phyloP scores from a whole-genome alignment of 305 asterid genomes.

The Fraxinus paxiana region DNA sequence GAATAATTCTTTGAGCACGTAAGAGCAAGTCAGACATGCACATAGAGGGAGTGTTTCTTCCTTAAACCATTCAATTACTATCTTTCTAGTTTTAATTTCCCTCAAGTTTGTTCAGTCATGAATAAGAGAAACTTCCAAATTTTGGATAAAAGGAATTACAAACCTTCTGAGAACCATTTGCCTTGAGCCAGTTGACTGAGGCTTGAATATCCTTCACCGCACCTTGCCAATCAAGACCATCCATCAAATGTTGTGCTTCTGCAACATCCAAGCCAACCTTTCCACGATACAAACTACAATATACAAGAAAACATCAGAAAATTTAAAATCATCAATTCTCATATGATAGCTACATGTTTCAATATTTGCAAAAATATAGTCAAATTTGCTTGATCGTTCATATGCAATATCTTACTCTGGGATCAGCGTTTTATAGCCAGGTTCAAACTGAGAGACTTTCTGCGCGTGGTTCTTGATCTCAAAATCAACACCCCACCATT shows the following conservation, averaged over 20 bases:
- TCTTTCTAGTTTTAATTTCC: neutral
- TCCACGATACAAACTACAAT: slow-evolving; percentile 73
- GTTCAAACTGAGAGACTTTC: slow-evolving; percentile 68
- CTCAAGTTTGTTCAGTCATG: neutral
- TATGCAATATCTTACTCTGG: slow-evolving; percentile 65
- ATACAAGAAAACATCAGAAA: slow-evolving; percentile 18
- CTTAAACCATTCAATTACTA: neutral
- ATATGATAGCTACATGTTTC: neutral
- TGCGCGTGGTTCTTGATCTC: slow-evolving; percentile 92
- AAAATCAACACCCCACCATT: slow-evolving; percentile 98
- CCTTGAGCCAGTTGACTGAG: slow-evolving; percentile 85
- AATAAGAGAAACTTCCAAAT: neutral
- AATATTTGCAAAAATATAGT: slow-evolving; percentile 8
- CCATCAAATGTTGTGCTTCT: slow-evolving; percentile 96
- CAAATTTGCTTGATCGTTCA: neutral
- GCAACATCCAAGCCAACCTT: slow-evolving; percentile 91
- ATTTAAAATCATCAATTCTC: neutral
- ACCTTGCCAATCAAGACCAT: slow-evolving; percentile 92
- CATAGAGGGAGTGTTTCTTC: neutral
- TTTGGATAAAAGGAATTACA: neutral
- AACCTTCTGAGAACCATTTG: slow-evolving; percentile 85
- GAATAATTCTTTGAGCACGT: neutral
- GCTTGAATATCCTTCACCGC: slow-evolving; percentile 93
- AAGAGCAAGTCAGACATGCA: neutral
- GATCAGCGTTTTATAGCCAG: slow-evolving; percentile 78